Evolutionary conservation across 495 filamentous ascomycete species (phyloP), one percentile per base, ranked within the genome.

Genomic region (Cairneyella variabilis): DNA sequence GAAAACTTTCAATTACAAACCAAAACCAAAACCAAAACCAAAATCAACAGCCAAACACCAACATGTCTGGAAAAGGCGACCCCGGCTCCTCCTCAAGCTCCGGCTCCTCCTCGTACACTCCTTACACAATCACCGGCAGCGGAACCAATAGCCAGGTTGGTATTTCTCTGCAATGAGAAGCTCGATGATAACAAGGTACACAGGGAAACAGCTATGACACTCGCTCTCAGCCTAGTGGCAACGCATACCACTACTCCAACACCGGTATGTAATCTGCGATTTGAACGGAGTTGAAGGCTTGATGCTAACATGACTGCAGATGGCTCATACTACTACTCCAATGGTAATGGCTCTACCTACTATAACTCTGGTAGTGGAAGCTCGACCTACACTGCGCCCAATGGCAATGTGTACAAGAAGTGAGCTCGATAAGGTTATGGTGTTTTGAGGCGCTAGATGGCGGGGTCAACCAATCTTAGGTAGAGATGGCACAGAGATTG

Each of bases 201-300:
- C 36, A 64, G 61, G 61, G 61, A 11, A 64, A 64, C 39, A 54
- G 25, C 44, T 64, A 64, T 22, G 61, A 64, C 34, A 64, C 38
- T 26, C 53, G 61, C 10, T 18, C 30, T 7, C 53, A 57, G 25
- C 57, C 61, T n/a, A 7, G 21, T 46, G 54, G 61, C 11, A 16
- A 26, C 20, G 61, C 53, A 3, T 64, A 64, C 28, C 61, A 64
- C 21, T 64, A 64, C 41, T 50, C 41, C 51, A 64, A 64, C 61
- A 5, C 27, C 7, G 43, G 51, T 59, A 25, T 45, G 56, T 55
- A 2, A 4, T 20, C 6, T 17, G 23, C 20, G 20, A 43, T 11
- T 10, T 17, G 21, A 7, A 12, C 9, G 22, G 20, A 25, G 12
- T 6, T 11, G 16, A 14, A 17, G 42, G 20, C 2, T 42, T 6